Evolutionary conservation across 2,329 filamentous ascomycete genomes (phyloP).

Genomic region (Metarhizium rileyi): DNA sequence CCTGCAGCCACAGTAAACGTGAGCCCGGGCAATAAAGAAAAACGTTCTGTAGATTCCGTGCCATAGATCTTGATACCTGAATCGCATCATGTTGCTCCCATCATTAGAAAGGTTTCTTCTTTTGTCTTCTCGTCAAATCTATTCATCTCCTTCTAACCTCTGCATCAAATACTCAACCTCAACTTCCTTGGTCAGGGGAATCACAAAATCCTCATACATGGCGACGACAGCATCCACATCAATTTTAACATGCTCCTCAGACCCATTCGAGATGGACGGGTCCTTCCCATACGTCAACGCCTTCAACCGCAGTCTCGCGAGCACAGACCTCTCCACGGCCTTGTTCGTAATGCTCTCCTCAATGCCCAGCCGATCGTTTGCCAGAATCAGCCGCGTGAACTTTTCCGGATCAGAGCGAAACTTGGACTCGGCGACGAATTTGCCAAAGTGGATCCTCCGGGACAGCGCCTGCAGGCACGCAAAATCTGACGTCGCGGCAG

Average conservation of each 20-base stretch:
- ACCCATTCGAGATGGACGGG: constrained; percentile 52
- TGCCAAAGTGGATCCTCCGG: constrained; percentile 90
- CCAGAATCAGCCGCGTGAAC: constrained; percentile 76
- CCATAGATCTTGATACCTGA: not conserved
- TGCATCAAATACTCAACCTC: constrained; percentile 99
- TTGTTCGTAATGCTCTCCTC: constrained; percentile 84
- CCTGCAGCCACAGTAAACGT: constrained; percentile 39
- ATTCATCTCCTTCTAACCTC: constrained; percentile 45
- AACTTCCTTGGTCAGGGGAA: constrained; percentile 94
- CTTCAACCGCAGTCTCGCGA: constrained; percentile 80
- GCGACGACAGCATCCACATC: constrained; percentile 82
- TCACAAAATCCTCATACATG: constrained; percentile 90
- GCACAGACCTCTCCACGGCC: constrained; percentile 81
- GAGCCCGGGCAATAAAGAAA: not conserved
- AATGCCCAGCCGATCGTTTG: constrained; percentile 69
- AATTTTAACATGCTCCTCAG: constrained; percentile 63
- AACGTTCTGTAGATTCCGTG: not conserved
- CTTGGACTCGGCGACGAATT: constrained; percentile 96
- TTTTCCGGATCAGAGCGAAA: constrained; percentile 73
- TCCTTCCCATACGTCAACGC: constrained; percentile 90
- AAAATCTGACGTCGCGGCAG: constrained; percentile 84
- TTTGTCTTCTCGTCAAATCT: not conserved
- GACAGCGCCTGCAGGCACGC: constrained; percentile 81
- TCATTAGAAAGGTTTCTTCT: no score
- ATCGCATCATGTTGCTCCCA: not conserved